phyloP scores from a whole-genome alignment of 2,329 filamentous ascomycete species.

The Cytospora piceae region DNA sequence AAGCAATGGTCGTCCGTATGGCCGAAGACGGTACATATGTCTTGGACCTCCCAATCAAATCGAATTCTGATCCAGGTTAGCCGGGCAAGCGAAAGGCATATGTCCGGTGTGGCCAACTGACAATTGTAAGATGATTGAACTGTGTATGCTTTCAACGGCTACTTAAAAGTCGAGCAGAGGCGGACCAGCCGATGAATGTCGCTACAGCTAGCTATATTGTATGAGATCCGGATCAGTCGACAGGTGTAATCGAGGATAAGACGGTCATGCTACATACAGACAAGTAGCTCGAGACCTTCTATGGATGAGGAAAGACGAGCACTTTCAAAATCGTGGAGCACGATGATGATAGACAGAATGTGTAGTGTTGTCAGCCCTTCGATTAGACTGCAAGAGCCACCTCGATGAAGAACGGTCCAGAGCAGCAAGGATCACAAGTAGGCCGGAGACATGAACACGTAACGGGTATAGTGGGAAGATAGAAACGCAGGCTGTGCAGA shows the following conservation, averaged over 20 bases:
- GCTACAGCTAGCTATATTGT: conserved; percentile 16
- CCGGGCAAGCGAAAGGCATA: conserved; percentile 25
- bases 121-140: conserved; percentile 20
- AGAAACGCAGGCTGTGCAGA: conserved; percentile 37
- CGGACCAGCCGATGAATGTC: conserved; percentile 15
- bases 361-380: background rate
- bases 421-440: conserved; percentile 27
- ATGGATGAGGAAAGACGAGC: background rate
- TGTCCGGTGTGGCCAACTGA: conserved; percentile 19
- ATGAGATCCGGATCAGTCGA: conserved; percentile 26
- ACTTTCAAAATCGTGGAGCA: background rate
- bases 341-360: background rate
- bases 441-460: conserved; percentile 30
- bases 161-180: conserved; percentile 11
- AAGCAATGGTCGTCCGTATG: conserved; percentile 32
- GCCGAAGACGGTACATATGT: conserved; percentile 32
- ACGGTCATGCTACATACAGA: background rate
- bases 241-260: conserved; percentile 4
- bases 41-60: conserved; percentile 33
- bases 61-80: conserved; percentile 29
- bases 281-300: background rate
- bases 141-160: conserved; percentile 16
- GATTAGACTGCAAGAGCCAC: conserved; percentile 7
- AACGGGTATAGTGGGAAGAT: conserved; percentile 29
- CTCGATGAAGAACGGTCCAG: background rate